Conservation (phyloP, 139 green algal species). For the Monoraphidium neglectum region DNA sequence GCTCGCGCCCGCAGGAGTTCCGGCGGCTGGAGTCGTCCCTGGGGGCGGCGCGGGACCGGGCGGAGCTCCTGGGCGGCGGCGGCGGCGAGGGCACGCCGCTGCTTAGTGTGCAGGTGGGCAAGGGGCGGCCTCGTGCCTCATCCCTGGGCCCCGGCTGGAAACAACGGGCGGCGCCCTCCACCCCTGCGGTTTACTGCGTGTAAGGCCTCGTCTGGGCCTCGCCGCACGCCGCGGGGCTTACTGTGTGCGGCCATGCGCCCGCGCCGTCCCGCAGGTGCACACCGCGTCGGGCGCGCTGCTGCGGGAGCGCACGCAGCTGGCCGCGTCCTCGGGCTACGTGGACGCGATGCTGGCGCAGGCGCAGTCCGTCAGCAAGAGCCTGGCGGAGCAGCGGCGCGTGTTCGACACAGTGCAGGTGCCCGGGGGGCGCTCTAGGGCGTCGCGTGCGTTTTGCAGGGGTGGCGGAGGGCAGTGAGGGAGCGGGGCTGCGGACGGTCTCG, state of each 20-base stretch:
- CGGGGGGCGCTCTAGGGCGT: neutral
- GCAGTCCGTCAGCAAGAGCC: conserved; percentile 52
- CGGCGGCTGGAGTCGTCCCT: conserved; percentile 67
- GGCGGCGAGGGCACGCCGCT: conserved; percentile 34
- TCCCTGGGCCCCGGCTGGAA: too few relatives aligned
- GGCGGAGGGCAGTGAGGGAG: too few relatives aligned
- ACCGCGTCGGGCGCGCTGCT: conserved; percentile 67
- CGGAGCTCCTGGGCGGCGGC: conserved; percentile 71
- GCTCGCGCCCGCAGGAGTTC: conserved; percentile 68
- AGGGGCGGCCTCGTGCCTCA: too few relatives aligned
- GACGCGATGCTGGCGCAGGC: conserved; percentile 87
- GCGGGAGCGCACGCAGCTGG: conserved; percentile 62
- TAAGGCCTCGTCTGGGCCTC: too few relatives aligned
- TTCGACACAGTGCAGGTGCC: conserved; percentile 37
- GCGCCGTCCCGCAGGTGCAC: conserved; percentile 37
- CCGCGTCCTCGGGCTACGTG: conserved; percentile 44
- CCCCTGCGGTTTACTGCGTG: too few relatives aligned
- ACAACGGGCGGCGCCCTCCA: too few relatives aligned
- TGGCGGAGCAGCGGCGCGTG: conserved; percentile 63
- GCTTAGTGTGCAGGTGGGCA: conserved; percentile 43
- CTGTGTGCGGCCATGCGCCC: too few relatives aligned
- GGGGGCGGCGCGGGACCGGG: conserved; percentile 64
- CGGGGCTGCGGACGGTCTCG: too few relatives aligned
- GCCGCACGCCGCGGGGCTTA: too few relatives aligned
- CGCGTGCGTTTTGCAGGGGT: too few relatives aligned